A percentile compares a stretch with the other conserved stretches of the same genome.
phyloP scores from a whole-genome alignment of 225 moss, liverwort and hornwort species.

The Pleurozium schreberi region DNA sequence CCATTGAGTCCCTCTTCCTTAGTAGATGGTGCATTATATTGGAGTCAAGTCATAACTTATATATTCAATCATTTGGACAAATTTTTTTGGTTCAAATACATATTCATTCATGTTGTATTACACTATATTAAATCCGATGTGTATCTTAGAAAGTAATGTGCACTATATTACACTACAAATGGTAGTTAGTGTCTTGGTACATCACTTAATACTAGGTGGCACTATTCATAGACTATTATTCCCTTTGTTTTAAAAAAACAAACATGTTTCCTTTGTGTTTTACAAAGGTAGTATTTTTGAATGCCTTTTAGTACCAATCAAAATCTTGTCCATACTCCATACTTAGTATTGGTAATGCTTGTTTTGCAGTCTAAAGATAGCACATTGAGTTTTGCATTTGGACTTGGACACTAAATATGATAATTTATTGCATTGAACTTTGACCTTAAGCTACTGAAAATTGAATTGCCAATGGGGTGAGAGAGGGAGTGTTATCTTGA shows the following conservation, averaged over 20 bases:
- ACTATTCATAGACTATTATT: background rate
- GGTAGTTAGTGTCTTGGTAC: background rate
- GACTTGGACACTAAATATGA: background rate
- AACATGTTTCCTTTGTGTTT: no score
- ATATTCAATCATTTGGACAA: background rate
- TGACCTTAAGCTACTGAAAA: background rate
- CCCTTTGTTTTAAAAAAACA: no score
- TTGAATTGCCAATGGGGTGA: background rate
- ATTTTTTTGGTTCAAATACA: no score
- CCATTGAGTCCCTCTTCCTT: no score
- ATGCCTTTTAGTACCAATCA: background rate
- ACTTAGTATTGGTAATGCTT: background rate
- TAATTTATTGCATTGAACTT: background rate
- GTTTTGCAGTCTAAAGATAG: background rate
- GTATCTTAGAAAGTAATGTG: background rate
- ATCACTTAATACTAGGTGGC: no score
- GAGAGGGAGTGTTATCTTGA: background rate
- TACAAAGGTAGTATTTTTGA: no score
- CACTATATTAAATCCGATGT: background rate
- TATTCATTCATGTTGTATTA: background rate
- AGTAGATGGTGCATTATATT: background rate
- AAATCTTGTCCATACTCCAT: background rate
- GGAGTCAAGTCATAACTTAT: background rate
- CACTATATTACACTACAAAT: background rate
- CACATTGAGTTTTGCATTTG: background rate